A percentile compares a stretch with the other conserved stretches of the same genome.
Evolutionary conservation across 1,284 basidiomycete species (phyloP).

Genomic region (Moesziomyces sp.): DNA sequence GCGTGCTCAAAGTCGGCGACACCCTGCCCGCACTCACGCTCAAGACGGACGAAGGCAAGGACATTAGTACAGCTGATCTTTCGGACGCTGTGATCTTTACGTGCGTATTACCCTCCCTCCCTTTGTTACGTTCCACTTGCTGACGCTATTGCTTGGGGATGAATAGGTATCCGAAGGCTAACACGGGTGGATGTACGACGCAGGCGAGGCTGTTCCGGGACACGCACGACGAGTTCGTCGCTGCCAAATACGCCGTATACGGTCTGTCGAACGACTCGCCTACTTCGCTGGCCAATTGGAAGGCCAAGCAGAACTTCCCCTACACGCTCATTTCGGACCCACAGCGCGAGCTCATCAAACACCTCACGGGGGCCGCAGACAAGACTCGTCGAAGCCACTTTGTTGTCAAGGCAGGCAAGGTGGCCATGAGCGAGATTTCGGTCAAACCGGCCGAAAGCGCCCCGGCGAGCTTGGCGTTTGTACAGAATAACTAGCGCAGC

Average conservation of each 20-base stretch:
- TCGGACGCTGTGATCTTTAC: neutral
- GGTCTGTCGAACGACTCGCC: constrained; percentile 87
- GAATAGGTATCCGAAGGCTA: constrained; percentile 45
- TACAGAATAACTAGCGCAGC: constrained; percentile 15
- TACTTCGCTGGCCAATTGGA: constrained; percentile 73
- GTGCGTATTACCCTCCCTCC: neutral
- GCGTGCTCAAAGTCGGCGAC: constrained; percentile 77
- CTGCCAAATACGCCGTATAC: constrained; percentile 79
- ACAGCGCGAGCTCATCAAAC: constrained; percentile 79
- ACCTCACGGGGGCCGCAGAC: constrained; percentile 79
- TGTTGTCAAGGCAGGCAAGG: constrained; percentile 53
- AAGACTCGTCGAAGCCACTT: constrained; percentile 73
- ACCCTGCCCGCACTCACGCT: constrained; percentile 79
- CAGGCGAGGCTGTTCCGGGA: constrained; percentile 74
- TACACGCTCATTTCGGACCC: constrained; percentile 89
- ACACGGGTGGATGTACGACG: constrained; percentile 58
- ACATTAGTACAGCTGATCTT: neutral
- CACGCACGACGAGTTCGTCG: constrained; percentile 78
- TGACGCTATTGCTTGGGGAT: neutral
- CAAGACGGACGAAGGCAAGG: constrained; percentile 68
- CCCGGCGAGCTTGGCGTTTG: constrained; percentile 17
- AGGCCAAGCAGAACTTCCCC: constrained; percentile 77
- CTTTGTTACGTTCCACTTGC: neutral
- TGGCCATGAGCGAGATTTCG: constrained; percentile 41
- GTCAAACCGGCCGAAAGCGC: constrained; percentile 58